Evolutionary conservation across 192 early-diverging fungal genomes (phyloP), one percentile per base, ranked within the genome.

Genomic region (Podila epigama): DNA sequence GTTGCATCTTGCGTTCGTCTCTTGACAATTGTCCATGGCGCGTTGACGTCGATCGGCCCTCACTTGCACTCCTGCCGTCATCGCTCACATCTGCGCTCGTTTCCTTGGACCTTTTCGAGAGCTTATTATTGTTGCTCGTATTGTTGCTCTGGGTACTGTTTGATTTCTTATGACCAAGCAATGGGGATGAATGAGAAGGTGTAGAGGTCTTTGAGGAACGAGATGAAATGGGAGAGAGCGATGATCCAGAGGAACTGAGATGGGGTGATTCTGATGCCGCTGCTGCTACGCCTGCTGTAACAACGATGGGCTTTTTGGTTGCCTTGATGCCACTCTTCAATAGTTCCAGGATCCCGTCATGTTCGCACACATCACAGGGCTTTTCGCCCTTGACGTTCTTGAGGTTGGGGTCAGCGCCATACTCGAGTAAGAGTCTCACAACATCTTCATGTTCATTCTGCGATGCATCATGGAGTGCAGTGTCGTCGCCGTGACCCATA

Each of bases 1-100:
- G 84, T 58, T 90, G 88, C 53, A 92, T 83, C 63, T 92, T 92
- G 32, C 88, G 84, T 58, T 92, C 90, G 37, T 92, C 90, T 15
- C 90, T 79, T 15, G 89, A 88, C 59, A 91, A 64, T 12, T 71
- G 69, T 20, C 22, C 58, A 15, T 42, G 58, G n/a, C n/a, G n/a
- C n/a, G n/a, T n/a, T n/a, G n/a, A n/a, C 11, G 42, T 22, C 36
- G 66, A 60, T 50, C 56, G 16, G 40, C 68, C 73, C 34, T 77
- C 69, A 31, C 69, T 63, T 15, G 69, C 60, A 32, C 79, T 80
- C 44, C 66, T 35, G 16, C 61, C 79, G 25, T 68, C 70, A 18
- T 80, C 79, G 39, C 79, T 80, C 69, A 80, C 68, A 22, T 73
- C 70, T 0, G 20, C 40, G 52, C 70, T 68, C 4, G 62, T 66